Base-by-base conservation (phyloP, 2,329 filamentous ascomycete species). In the Cercospora berteroae region DNA sequence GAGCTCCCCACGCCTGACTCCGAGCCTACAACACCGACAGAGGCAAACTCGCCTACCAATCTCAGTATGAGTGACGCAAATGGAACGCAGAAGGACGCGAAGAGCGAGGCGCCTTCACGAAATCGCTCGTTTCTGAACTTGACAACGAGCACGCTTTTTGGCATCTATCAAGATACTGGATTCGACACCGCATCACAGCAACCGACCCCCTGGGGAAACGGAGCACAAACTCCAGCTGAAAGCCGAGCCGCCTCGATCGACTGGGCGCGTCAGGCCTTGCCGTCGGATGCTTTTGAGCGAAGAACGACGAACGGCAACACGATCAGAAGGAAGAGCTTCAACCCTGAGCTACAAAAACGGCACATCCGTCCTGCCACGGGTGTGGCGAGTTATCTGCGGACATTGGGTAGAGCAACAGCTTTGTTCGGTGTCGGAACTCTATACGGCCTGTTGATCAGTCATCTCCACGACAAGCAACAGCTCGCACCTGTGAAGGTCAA, bases 61-160 rank as follows among this genome's bases (percentile, higher is more conserved):
- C 8, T 20, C 29, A 63, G 31, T 16, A 63, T 57, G 61, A 56
- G 61, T 23, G 61, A 63, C 23, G 48, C 29, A 52, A 25, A 27
- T 29, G 23, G 36, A 20, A 16, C 23, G 9, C 29, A 56, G 31
- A 63, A 44, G 31, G 61, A 63, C 13, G 12, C 61, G 29, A 57
- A 42, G 16, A n/a, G 61, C 18, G 61, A 56, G 8, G 27, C 25
- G 25, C 59, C 77, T 52, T 73, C 86, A 76, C 88, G 92, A 67
- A 91, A 89, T 25, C 88, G 90, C 71, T 97, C 93, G 9, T 87
- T 93, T 66, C 83, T 93, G 76, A 96, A 97, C 77, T 85, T 99
- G 68, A 97, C 93, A 4, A 90, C 91, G 9, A 94, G 93, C 2
- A 97, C 95, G 0, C 86, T 99, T 5, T 91, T 90, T 73, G 94